Evolutionary conservation across 768 basidiomycete genomes (phyloP), one percentile per base, ranked within the genome.

Genomic region (Russula olivacea): DNA sequence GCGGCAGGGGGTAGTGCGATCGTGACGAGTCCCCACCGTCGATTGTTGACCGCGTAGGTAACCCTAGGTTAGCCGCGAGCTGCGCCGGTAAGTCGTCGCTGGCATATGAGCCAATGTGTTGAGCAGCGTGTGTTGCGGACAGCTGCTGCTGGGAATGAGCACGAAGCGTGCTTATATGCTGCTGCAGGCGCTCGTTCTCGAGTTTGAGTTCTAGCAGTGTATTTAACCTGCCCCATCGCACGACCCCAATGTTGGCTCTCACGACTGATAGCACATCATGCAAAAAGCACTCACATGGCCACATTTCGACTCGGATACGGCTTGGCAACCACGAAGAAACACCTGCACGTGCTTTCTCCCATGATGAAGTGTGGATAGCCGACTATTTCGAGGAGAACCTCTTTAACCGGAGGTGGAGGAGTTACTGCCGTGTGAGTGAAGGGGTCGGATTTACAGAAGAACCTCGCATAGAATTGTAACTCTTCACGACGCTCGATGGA

Each of bases 201-300:
- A 87, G 77, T 73, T 93, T 94, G 55, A 96, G 81, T 70, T 96
- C 93, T 40, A 97, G 69, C 67, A 86, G 83, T 0, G 85, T 83
- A 66, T 87, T 83, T 34, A 89, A 74, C 81, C 89, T 90, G 64
- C 9, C 36, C 36, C 21, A 47, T 15, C 28, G 28, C n/a, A 30
- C 14, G 61, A 23, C 30, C 45, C 41, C 1, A 25, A 17, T 1
- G 47, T 41, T 28, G 60, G 49, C 12, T 34, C 49, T 59, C 51
- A 43, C 40, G 52, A n/a, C n/a, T 43, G 54, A 56, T n/a, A 58
- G 58, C 38, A 4, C 36, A 28, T n/a, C 41, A n/a, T n/a, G n/a
- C n/a, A n/a, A 49, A 7, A 43, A 36, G 56, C 28, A 74, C 81
- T 60, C 71, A 87, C 88, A 86, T 84, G 41, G 86, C 83, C 21